A percentile compares a stretch with the other conserved stretches of the same genome.
These are phyloP conservation scores for Aphanomyces invadans DNA, from an alignment of 352 stramenopile genomes.

Conservation along the genomic window DNA sequence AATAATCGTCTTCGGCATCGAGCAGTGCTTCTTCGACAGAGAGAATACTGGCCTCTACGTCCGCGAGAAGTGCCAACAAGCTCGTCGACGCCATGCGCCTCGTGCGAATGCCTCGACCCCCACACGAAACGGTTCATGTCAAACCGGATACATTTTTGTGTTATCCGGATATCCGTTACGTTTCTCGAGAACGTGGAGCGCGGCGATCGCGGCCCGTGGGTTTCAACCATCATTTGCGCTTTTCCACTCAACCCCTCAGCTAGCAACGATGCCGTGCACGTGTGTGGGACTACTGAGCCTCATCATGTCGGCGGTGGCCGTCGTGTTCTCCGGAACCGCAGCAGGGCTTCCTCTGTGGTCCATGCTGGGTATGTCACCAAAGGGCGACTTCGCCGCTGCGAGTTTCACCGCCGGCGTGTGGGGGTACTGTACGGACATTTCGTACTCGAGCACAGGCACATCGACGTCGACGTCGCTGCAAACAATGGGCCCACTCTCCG, in stretches of 20 bases:
- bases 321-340: slow-evolving; percentile 7
- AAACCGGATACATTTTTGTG: too few relatives aligned
- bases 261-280: slow-evolving; percentile 17
- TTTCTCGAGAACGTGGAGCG: background rate
- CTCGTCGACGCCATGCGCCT: background rate
- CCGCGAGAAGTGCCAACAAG: background rate
- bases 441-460: slow-evolving; percentile 3
- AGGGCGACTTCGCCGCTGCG: background rate
- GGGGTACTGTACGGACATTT: slow-evolving; percentile 22
- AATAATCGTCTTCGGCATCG: background rate
- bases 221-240: slow-evolving; percentile 13
- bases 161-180: slow-evolving; percentile 15
- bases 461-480: background rate
- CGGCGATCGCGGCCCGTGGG: background rate
- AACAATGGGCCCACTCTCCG: background rate
- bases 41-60: background rate
- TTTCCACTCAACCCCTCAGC: background rate
- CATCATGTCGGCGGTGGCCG: background rate
- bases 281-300: slow-evolving; percentile 16
- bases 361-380: background rate
- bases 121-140: too few relatives aligned
- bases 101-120: too few relatives aligned
- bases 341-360: slow-evolving; percentile 22
- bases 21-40: background rate
- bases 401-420: slow-evolving; percentile 21